Evolutionary conservation across 1,139 yeast species (phyloP).

Genomic region (Candida sanyaensis): DNA sequence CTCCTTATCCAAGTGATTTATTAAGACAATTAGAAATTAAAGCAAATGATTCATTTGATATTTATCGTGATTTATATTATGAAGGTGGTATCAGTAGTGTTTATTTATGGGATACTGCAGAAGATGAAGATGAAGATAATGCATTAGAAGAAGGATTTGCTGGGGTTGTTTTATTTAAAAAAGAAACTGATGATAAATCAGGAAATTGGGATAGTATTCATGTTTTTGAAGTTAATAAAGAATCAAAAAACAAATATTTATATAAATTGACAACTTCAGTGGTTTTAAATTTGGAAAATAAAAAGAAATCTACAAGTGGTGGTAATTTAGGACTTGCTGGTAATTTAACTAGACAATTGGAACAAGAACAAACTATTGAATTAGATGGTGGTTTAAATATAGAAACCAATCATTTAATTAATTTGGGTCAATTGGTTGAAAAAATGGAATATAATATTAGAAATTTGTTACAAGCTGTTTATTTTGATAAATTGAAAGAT

Average conservation of each 20-base stretch:
- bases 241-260: conserved; percentile 46
- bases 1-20: conserved; percentile 69
- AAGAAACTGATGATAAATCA: conserved; percentile 51
- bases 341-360: conserved; percentile 80
- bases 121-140: conserved; percentile 35
- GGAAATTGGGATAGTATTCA: conserved; percentile 93
- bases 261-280: conserved; percentile 89
- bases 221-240: conserved; percentile 75
- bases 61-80: conserved; percentile 89
- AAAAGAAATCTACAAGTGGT: conserved; percentile 14
- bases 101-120: conserved; percentile 86
- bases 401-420: conserved; percentile 73
- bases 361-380: conserved; percentile 43
- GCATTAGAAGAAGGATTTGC: conserved; percentile 62
- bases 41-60: conserved; percentile 90
- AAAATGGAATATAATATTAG: conserved; percentile 88
- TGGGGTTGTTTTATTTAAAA: conserved; percentile 87
- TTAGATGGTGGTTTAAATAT: conserved; percentile 38
- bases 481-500: conserved; percentile 92
- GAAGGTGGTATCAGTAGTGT: conserved; percentile 87
- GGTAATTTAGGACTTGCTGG: conserved; percentile 66
- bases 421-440: conserved; percentile 83
- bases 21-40: conserved; percentile 75
- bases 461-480: conserved; percentile 86
- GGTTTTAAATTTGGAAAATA: conserved; percentile 62